These are phyloP conservation scores for Termitomyces sp. DNA, from an alignment of 768 basidiomycete genomes.

Conservation along the genomic window DNA sequence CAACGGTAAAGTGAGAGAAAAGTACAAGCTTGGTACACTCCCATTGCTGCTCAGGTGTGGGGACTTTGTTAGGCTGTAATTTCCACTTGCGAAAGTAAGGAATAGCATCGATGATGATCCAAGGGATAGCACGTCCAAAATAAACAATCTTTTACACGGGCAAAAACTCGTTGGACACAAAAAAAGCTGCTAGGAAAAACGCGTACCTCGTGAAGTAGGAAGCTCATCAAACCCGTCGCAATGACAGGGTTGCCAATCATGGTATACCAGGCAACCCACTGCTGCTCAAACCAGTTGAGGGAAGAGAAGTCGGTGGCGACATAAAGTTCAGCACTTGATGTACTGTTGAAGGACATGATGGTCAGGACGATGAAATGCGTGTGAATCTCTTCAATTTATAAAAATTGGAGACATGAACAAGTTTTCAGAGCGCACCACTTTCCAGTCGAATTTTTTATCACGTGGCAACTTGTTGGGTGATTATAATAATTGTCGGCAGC, in stretches of 20 bases:
- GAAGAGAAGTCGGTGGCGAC: slow-evolving; percentile 51
- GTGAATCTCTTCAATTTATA: slow-evolving; percentile 6
- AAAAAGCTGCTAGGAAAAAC: neutral
- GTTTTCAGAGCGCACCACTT: slow-evolving; percentile 12
- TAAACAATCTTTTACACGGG: slow-evolving; percentile 68
- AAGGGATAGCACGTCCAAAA: slow-evolving; percentile 92
- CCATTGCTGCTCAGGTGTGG: slow-evolving; percentile 83
- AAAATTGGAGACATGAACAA: neutral
- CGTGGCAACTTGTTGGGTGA: slow-evolving; percentile 7
- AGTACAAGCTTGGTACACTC: slow-evolving; percentile 93
- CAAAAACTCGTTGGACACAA: neutral
- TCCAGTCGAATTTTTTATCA: slow-evolving; percentile 6
- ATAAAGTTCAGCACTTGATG: slow-evolving; percentile 40
- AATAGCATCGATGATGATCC: slow-evolving; percentile 92
- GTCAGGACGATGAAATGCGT: slow-evolving; percentile 7
- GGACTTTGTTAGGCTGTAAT: slow-evolving; percentile 81
- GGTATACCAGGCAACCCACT: slow-evolving; percentile 85
- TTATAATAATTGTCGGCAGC: too few relatives aligned
- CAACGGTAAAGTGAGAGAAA: slow-evolving; percentile 92
- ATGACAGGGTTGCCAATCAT: slow-evolving; percentile 84
- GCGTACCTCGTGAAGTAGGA: slow-evolving; percentile 89
- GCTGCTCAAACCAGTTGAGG: slow-evolving; percentile 66
- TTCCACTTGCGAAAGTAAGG: slow-evolving; percentile 96
- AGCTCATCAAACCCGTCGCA: slow-evolving; percentile 91
- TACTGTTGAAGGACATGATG: slow-evolving; percentile 46